A percentile compares a stretch with the other conserved stretches of the same genome.
These are phyloP conservation scores for Salix caprea DNA, from an alignment of 345 rosid species.

Conservation along the genomic window DNA sequence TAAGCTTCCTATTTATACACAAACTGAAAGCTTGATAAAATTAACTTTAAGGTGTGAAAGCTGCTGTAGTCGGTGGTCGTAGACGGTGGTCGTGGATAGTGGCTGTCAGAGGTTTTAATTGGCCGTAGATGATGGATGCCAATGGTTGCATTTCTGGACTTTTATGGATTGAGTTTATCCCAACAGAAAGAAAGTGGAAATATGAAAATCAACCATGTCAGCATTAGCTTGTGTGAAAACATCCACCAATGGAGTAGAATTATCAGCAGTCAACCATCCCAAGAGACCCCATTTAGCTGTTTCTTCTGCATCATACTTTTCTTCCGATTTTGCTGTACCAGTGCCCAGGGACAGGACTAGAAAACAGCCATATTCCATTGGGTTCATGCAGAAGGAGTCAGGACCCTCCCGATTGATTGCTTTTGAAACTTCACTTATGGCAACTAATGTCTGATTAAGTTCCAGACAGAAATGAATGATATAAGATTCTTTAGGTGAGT, in stretches of 20 bases:
- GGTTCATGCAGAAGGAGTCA: not conserved
- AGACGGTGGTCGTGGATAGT: no score
- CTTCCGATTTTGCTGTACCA: not conserved
- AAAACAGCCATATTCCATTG: slow-evolving; percentile 4
- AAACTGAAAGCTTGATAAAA: no score
- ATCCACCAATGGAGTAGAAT: slow-evolving; percentile 8
- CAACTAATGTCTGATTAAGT: no score
- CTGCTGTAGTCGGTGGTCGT: no score
- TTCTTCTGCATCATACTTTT: not conserved
- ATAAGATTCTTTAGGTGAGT: no score
- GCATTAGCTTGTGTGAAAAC: slow-evolving; percentile 16
- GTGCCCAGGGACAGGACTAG: not conserved
- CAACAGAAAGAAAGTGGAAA: not conserved
- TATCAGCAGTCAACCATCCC: not conserved
- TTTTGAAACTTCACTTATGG: slow-evolving; percentile 54
- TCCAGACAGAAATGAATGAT: no score
- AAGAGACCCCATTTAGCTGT: slow-evolving; percentile 20
- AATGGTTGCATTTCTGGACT: no score
- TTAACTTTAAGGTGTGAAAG: no score
- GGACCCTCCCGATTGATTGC: not conserved
- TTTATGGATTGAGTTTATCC: no score
- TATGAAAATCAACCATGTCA: slow-evolving; percentile 15
- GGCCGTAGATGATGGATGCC: no score
- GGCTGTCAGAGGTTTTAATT: no score
- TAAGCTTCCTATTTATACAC: no score